Evolutionary conservation across 805 yeast genomes (phyloP), one percentile per base, ranked within the genome.

Genomic region (Lachancea quebecensis): DNA sequence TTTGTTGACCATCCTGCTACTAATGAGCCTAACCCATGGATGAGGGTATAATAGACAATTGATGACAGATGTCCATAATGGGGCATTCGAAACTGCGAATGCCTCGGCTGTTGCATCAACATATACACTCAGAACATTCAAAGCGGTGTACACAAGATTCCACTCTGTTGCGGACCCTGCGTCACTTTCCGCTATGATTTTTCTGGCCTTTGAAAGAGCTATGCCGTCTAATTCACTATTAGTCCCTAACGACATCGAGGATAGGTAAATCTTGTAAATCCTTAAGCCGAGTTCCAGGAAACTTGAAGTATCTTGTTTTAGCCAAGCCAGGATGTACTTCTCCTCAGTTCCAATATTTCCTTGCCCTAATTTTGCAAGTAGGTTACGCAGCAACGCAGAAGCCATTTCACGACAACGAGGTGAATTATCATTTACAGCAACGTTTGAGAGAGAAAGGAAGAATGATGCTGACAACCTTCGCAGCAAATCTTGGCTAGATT

Each of bases 341-440:
- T 67, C 73, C 28, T 72, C 66, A 2, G 57, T 45, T n/a, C 41
- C 49, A 7, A 64, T 49, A 42, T 64, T 65, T 3, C 57, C 63
- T 11, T 57, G 54, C 8, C 69, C 75, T 43, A 81, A 62, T 50
- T 76, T 77, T 35, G 66, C 67, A 43, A 88, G 65, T 43, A 89
- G 70, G 10, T 69, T 69, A 2, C 72, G 61, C 21, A 88, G 68
- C 38, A 89, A 68, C 9, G 79, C 67, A 5, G 82, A 62, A 0
- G 97, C 87, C 84, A 82, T 82, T 58, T 86, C 95, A 48, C 95
- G 78, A 59, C 97, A 90, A 47, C 76, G 80, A 6, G 82, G 69
- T 4, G 85, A 73, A 41, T 84, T 84, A 60, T 93, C 99, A 41
- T 85, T 78, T 29, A 85, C 81, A 12, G 85, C 66, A 17, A 85